Evolutionary conservation across 768 basidiomycete genomes (phyloP).

Genomic region (Kwoniella shandongensis): DNA sequence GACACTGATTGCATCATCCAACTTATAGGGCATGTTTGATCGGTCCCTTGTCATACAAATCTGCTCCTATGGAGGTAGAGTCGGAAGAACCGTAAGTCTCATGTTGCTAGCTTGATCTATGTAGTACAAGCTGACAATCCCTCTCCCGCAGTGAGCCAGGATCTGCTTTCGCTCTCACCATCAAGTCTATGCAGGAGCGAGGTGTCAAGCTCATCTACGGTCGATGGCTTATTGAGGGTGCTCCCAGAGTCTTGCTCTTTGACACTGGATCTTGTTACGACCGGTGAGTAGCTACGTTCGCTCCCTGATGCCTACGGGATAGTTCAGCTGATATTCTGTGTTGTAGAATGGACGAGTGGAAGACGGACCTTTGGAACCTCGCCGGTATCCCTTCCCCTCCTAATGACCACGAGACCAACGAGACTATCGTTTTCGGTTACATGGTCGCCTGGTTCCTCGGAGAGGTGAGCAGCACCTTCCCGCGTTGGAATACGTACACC

Average conservation of each 20-base stretch:
- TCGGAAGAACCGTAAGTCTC: slow-evolving; percentile 68
- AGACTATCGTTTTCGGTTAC: slow-evolving; percentile 95
- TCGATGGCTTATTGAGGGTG: slow-evolving; percentile 97
- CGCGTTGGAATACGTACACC: neutral
- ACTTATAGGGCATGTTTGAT: slow-evolving; percentile 78
- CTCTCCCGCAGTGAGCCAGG: slow-evolving; percentile 61
- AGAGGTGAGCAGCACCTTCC: slow-evolving; percentile 65
- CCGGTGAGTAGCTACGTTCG: slow-evolving; percentile 52
- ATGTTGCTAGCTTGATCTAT: neutral
- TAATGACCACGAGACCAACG: slow-evolving; percentile 96
- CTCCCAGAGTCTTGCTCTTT: slow-evolving; percentile 90
- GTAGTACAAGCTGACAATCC: slow-evolving; percentile 1
- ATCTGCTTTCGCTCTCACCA: slow-evolving; percentile 65
- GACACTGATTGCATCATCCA: too few species aligned
- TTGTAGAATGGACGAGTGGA: slow-evolving; percentile 85
- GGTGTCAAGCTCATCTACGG: slow-evolving; percentile 95
- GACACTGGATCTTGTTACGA: slow-evolving; percentile 86
- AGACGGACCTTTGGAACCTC: slow-evolving; percentile 95
- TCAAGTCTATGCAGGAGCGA: slow-evolving; percentile 79
- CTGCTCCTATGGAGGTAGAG: slow-evolving; percentile 98
- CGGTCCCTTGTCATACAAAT: slow-evolving; percentile 97
- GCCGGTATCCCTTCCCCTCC: slow-evolving; percentile 97
- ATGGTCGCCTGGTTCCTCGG: slow-evolving; percentile 99
- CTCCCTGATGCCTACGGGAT: neutral
- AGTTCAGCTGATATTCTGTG: neutral